Percentiles rank a stretch among this genome's conserved stretches.
phyloP scores from a whole-genome alignment of 306 rosid species.

The Quercus berberidifolia region DNA sequence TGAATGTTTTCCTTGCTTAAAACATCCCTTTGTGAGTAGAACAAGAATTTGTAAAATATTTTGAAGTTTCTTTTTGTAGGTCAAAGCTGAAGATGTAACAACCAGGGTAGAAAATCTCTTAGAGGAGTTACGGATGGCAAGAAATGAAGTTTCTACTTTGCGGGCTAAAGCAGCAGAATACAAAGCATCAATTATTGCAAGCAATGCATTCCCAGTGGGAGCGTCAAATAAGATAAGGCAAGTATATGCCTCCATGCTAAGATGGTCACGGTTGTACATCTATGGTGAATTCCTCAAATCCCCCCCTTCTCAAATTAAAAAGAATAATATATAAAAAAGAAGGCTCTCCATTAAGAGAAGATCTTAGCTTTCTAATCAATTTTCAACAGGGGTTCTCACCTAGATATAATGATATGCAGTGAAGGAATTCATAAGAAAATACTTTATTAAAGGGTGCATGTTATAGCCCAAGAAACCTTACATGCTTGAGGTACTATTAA shows the following conservation, averaged over 20 bases:
- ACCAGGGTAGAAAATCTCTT: constrained; percentile 72
- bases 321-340: too few relatives aligned
- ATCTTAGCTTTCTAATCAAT: neutral
- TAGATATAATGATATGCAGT: neutral
- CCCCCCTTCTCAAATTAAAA: too few relatives aligned
- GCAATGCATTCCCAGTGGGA: constrained; percentile 63
- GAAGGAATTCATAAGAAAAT: neutral
- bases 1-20: neutral
- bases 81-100: constrained; percentile 86
- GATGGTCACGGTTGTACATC: neutral
- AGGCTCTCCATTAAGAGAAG: neutral
- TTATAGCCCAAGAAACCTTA: neutral
- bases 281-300: neutral
- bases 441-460: neutral
- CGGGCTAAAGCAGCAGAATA: constrained; percentile 74
- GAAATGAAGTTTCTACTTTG: constrained; percentile 68
- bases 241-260: constrained; percentile 13
- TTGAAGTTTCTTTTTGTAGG: constrained; percentile 45
- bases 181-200: constrained; percentile 71
- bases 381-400: neutral
- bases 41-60: neutral
- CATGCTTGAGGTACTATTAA: neutral
- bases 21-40: constrained; percentile 4
- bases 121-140: constrained; percentile 67
- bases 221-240: constrained; percentile 69